These are phyloP conservation scores for Diaporthe caulivora DNA, from an alignment of 2,329 filamentous ascomycete genomes.

Conservation along the genomic window DNA sequence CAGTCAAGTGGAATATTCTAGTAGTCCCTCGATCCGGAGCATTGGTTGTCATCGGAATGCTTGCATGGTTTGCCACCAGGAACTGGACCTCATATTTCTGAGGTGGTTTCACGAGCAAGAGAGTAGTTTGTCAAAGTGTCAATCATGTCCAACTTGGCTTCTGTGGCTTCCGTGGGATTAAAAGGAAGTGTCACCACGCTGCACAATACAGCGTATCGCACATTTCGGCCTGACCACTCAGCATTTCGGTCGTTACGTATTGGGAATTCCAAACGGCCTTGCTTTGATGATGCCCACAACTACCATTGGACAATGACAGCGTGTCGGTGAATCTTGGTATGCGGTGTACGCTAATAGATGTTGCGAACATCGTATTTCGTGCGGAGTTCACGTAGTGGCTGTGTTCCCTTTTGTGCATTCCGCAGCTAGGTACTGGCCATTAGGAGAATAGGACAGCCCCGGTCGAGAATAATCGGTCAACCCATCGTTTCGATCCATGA, in stretches of 20 bases:
- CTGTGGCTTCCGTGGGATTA: not conserved
- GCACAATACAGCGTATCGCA: not conserved
- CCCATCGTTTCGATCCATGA: not conserved
- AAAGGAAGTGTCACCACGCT: not conserved
- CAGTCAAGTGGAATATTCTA: not conserved
- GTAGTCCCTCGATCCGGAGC: not conserved
- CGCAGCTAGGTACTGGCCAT: not conserved
- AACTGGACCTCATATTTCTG: not conserved
- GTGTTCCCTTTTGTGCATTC: not conserved
- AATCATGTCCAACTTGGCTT: slow-evolving; percentile 1
- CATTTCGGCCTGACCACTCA: not conserved
- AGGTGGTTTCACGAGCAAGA: not conserved
- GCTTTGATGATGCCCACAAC: not conserved
- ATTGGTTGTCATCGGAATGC: no score
- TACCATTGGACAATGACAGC: not conserved
- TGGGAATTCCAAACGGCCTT: not conserved
- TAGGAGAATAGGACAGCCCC: not conserved
- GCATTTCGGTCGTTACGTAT: not conserved
- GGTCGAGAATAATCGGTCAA: no score
- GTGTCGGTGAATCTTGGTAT: not conserved
- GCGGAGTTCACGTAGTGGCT: not conserved
- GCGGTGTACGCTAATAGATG: not conserved
- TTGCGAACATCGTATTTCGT: not conserved
- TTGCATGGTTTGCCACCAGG: no score
- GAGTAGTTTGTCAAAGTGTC: not conserved